phyloP scores from a whole-genome alignment of 2,329 filamentous ascomycete genomes.

The Niveomyces coronatus region DNA sequence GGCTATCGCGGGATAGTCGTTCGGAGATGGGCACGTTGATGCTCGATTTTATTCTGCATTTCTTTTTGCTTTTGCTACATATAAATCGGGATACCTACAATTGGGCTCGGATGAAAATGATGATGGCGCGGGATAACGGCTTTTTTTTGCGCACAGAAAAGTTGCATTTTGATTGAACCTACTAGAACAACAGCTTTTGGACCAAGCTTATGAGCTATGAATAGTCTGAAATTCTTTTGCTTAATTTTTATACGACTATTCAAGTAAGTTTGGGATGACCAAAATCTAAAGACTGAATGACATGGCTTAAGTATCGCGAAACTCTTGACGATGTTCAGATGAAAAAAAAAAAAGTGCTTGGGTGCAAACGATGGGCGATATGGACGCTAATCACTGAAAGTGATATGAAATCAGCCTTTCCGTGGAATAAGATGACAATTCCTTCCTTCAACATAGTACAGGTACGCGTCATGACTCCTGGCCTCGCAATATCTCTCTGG shows the following conservation, averaged over 20 bases:
- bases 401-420: no score
- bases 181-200: constrained; percentile 9
- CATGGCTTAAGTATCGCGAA: no score
- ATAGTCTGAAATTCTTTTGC: constrained; percentile 1
- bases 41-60: no score
- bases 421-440: no score
- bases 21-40: no score
- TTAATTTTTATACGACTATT: constrained; percentile 1
- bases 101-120: constrained; percentile 1
- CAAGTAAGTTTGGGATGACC: background rate
- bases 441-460: no score
- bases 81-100: constrained; percentile 8
- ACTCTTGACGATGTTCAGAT: no score
- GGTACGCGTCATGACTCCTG: background rate
- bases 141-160: background rate
- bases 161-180: constrained; percentile 7
- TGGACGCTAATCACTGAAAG: no score
- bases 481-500: constrained; percentile 24
- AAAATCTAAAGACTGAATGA: no score
- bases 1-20: no score
- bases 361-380: no score
- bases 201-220: constrained; percentile 7
- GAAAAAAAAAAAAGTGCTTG: no score
- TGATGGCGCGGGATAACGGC: background rate
- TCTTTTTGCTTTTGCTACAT: background rate